A percentile compares a stretch with the other conserved stretches of the same genome.
Conservation (phyloP, 352 stramenopile genomes). For the Blastocystis sp. region DNA sequence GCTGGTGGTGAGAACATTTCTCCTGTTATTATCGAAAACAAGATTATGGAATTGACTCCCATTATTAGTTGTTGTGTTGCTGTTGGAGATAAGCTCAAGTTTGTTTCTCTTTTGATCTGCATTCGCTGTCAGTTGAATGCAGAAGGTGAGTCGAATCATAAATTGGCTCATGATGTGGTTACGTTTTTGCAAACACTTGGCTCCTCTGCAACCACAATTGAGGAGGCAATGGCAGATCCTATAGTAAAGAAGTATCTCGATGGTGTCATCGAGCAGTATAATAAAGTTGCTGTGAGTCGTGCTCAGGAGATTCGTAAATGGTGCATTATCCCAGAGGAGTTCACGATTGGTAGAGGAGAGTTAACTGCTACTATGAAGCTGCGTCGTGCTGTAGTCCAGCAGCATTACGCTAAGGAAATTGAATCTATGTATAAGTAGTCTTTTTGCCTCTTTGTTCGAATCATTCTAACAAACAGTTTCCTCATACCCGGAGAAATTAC, state of each 20-base stretch:
- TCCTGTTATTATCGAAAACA: constrained; percentile 82
- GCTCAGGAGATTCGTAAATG: constrained; percentile 74
- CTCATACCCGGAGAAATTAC: not conserved
- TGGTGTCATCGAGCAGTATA: constrained; percentile 68
- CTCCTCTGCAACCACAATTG: constrained; percentile 72
- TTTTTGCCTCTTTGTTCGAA: not conserved
- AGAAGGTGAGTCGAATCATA: constrained; percentile 76
- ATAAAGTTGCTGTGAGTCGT: constrained; percentile 65
- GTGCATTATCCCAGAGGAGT: constrained; percentile 78
- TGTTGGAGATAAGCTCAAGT: constrained; percentile 85
- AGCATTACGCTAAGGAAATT: constrained; percentile 83
- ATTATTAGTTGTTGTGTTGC: constrained; percentile 83
- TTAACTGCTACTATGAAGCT: constrained; percentile 90
- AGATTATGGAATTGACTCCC: constrained; percentile 78
- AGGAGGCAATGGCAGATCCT: constrained; percentile 71
- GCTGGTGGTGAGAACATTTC: constrained; percentile 89
- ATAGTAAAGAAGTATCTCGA: constrained; percentile 76
- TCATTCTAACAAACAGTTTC: not conserved
- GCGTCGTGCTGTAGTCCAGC: constrained; percentile 81
- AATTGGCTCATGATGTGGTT: constrained; percentile 74
- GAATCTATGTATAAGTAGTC: constrained; percentile 76
- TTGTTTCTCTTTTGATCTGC: constrained; percentile 79
- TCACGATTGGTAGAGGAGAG: constrained; percentile 80
- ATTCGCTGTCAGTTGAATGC: constrained; percentile 74
- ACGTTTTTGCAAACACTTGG: constrained; percentile 71